Conservation (phyloP, 2,329 filamentous ascomycete genomes). For the Fusarium begoniae region DNA sequence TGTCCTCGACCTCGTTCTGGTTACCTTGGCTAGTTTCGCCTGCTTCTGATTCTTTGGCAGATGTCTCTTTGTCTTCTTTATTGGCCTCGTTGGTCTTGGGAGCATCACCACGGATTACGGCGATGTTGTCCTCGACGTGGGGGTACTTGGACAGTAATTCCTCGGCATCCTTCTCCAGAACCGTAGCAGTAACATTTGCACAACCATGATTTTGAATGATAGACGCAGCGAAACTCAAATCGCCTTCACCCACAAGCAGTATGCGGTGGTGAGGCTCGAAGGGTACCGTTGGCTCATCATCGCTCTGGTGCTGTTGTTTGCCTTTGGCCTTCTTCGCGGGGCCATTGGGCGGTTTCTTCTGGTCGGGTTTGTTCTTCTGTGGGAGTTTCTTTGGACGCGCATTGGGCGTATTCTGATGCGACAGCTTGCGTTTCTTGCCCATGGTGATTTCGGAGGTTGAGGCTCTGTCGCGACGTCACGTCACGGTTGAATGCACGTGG, state of each 20-base stretch:
- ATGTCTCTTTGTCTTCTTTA: neutral
- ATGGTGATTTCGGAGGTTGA: constrained; percentile 36
- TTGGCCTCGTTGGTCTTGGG: constrained; percentile 26
- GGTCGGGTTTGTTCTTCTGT: constrained; percentile 27
- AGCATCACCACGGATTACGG: constrained; percentile 53
- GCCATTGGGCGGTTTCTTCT: constrained; percentile 34
- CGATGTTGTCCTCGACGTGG: constrained; percentile 68
- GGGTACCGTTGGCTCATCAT: constrained; percentile 65
- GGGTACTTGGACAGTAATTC: constrained; percentile 79
- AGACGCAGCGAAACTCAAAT: constrained; percentile 79
- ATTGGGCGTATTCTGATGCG: constrained; percentile 35
- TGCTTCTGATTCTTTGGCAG: neutral
- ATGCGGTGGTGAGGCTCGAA: constrained; percentile 74
- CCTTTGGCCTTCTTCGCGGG: constrained; percentile 35
- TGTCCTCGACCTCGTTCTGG: constrained; percentile 20
- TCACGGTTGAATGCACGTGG: constrained; percentile 9
- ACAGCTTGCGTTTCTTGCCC: constrained; percentile 57
- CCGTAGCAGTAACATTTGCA: constrained; percentile 73
- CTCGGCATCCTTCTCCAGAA: constrained; percentile 65
- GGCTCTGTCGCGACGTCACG: constrained; percentile 18
- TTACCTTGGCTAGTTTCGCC: constrained; percentile 1
- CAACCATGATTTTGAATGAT: constrained; percentile 73
- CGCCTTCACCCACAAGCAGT: constrained; percentile 81
- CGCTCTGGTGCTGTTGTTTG: constrained; percentile 41
- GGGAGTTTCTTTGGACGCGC: constrained; percentile 32